These are phyloP conservation scores for Penicillium roqueforti DNA, from an alignment of 495 filamentous ascomycete species.

Conservation along the genomic window DNA sequence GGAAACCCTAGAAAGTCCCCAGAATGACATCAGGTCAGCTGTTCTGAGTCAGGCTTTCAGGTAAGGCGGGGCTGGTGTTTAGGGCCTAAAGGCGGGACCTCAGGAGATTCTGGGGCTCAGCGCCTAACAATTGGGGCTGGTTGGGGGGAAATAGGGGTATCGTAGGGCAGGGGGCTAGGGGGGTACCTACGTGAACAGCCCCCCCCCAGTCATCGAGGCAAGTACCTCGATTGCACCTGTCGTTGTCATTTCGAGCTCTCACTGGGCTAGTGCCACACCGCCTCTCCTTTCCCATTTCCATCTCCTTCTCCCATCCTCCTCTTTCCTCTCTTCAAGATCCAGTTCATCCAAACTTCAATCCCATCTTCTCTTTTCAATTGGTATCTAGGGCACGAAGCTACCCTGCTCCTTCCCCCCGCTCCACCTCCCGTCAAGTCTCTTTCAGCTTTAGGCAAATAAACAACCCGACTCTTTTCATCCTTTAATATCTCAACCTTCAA, in stretches of 20 bases:
- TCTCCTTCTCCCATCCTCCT: constrained; percentile 23
- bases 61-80: background rate
- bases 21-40: constrained; percentile 27
- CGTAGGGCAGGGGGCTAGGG: too few relatives aligned
- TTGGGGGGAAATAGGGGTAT: too few relatives aligned
- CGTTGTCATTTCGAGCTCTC: constrained; percentile 1
- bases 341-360: constrained; percentile 18
- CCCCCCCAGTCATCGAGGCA: too few relatives aligned
- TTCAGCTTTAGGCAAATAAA: constrained; percentile 33
- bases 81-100: background rate
- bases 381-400: constrained; percentile 89
- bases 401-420: constrained; percentile 56
- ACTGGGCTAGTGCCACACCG: constrained; percentile 25
- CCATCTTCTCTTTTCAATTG: constrained; percentile 31
- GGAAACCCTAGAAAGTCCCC: too few relatives aligned
- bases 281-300: constrained; percentile 24
- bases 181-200: too few relatives aligned
- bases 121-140: background rate
- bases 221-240: background rate
- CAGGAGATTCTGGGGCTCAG: background rate
- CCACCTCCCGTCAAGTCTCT: constrained; percentile 46
- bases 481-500: constrained; percentile 41
- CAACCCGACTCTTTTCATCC: constrained; percentile 22
- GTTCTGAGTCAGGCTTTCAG: background rate
- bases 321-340: constrained; percentile 18